These are phyloP conservation scores for Plasmodium fragile DNA, from an alignment of 169 alveolate genomes.

Conservation along the genomic window DNA sequence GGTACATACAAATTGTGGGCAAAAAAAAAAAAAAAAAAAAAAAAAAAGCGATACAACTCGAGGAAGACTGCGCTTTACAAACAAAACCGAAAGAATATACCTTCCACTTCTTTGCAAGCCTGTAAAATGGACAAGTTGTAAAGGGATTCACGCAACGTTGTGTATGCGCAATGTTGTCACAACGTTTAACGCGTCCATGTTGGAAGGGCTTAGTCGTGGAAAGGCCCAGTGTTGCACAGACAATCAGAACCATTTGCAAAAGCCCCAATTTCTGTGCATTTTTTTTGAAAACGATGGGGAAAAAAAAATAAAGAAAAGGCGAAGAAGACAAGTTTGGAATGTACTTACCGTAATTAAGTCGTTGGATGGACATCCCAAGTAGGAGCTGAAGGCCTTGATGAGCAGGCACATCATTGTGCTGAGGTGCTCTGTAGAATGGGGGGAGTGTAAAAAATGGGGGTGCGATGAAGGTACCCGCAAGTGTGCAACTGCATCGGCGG, in stretches of 20 bases:
- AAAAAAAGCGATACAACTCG: not conserved
- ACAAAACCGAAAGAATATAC: not conserved
- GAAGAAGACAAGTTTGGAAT: not conserved
- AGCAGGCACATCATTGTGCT: constrained; percentile 44
- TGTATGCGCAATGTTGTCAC: too few species aligned
- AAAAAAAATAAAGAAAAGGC: not conserved
- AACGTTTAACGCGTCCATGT: not conserved
- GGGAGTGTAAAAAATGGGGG: not conserved
- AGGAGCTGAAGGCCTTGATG: constrained; percentile 52
- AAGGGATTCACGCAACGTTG: not conserved
- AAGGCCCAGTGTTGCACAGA: not conserved
- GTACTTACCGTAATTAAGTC: constrained; percentile 43
- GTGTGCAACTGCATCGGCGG: not conserved
- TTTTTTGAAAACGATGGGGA: not conserved
- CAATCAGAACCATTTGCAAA: not conserved
- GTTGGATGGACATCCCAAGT: constrained; percentile 12
- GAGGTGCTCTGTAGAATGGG: constrained; percentile 8
- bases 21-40: not conserved
- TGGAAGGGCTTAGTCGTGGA: not conserved
- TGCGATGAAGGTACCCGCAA: not conserved
- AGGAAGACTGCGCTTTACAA: not conserved
- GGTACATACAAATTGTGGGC: not conserved
- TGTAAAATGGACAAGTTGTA: not conserved
- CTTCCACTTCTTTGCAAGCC: constrained; percentile 59
- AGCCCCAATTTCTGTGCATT: not conserved